These are phyloP conservation scores for Fusarium goolgardi DNA, from an alignment of 2,329 filamentous ascomycete genomes.

Conservation along the genomic window DNA sequence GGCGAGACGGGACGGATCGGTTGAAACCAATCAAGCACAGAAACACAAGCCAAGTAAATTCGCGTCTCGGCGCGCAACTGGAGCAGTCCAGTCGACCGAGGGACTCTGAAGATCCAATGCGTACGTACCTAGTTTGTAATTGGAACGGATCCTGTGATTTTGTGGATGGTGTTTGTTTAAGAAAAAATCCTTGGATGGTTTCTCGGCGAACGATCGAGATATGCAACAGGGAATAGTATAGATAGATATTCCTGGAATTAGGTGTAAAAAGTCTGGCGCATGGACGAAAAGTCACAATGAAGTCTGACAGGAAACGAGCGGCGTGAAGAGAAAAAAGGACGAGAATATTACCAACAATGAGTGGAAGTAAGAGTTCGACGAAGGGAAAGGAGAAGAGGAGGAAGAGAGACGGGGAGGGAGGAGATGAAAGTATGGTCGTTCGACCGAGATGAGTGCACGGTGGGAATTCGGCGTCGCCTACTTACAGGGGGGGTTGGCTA, in stretches of 20 bases:
- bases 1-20: constrained; percentile 13
- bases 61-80: constrained; percentile 36
- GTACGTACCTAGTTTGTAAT: constrained; percentile 44
- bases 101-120: constrained; percentile 12
- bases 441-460: constrained; percentile 45
- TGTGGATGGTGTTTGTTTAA: constrained; percentile 34
- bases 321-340: constrained; percentile 53
- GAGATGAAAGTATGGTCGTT: constrained; percentile 46
- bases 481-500: constrained; percentile 28
- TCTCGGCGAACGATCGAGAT: constrained; percentile 42
- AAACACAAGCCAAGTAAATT: constrained; percentile 40
- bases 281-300: constrained; percentile 44
- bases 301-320: constrained; percentile 54
- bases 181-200: constrained; percentile 29
- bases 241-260: constrained; percentile 43
- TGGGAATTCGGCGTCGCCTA: constrained; percentile 42
- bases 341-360: constrained; percentile 46
- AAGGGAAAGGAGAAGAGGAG: constrained; percentile 42
- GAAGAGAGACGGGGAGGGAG: constrained; percentile 42
- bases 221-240: constrained; percentile 22
- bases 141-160: constrained; percentile 34
- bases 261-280: constrained; percentile 39
- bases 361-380: constrained; percentile 44
- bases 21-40: constrained; percentile 30
- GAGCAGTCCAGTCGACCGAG: constrained; percentile 30